Evolutionary conservation across 1,139 yeast species (phyloP), one percentile per base, ranked within the genome.

Genomic region (Yamadazyma spencermartinsiae): DNA sequence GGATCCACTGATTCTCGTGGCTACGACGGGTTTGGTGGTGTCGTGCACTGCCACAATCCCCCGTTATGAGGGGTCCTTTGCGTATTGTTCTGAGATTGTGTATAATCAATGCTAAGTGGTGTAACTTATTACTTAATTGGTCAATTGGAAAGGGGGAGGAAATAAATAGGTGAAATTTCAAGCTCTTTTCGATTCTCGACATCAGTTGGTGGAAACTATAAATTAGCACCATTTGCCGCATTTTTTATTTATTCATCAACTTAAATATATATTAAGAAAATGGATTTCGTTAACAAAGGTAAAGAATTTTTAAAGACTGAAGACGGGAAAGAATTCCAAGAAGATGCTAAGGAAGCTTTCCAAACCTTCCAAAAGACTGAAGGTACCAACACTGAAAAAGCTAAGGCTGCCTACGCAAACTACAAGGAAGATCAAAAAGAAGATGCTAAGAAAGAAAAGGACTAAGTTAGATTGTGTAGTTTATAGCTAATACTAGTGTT

Each of bases 261-360:
- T 16, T 24, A 18, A 11, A 15, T 16, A 15, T 29, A 19, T 17
- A 15, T 8, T 20, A 36, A 31, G 34, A 43, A 30, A 46, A 62
- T 62, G 66, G 65, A 59, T 51, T 48, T 61, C 32, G 31, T 62
- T 29, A 60, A 61, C 52, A 54, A 62, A 48, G 87, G 87, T 41
- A 52, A 58, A 44, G 52, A 55, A 43, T 50, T 48, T 37, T 54
- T 48, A 39, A 40, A 42, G 37, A 43, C 50, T 27, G 50, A 46
- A 24, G 11, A 50, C 43, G 55, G 52, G 39, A 48, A 49, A 37
- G 50, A 55, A 29, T 50, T 41, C 21, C 31, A 34, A 27, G 59
- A 60, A 42, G 71, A 65, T 37, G 68, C 68, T 40, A 54, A 64
- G 49, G 62, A 56, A 34, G 71, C 63, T 42, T 66, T 58, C 59